Base-by-base conservation (phyloP, 352 stramenopile species). In the Lagenidium giganteum region DNA sequence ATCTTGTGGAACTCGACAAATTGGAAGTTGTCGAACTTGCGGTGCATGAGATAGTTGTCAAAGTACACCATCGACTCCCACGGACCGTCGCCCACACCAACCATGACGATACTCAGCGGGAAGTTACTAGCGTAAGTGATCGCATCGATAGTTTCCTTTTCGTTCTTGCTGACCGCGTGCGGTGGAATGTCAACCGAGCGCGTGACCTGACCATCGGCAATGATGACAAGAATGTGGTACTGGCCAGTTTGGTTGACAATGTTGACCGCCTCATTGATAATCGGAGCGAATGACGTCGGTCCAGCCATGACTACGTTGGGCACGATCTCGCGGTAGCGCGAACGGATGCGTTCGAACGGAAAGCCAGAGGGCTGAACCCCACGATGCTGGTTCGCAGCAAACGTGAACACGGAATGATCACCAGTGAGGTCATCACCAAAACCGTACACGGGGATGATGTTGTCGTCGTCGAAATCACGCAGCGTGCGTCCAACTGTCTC, bases 151-250 rank as follows among this genome's bases (percentile, higher is more conserved):
- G 77, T 95, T 36, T 92, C 80, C 48, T 89, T 85, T 47, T 95
- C 79, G 54, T 88, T 89, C 56, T 84, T 86, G 57, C 72, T 87
- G 5, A 91, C 71, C 1, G 73, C 67, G 55, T 87, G 74, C 1
- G 67, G 36, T 6, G 74, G 77, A 34, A 87, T 79, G 55, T 93
- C 82, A 44, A 87, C 72, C 16, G 82, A 90, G 5, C 82, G 73
- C 7, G 81, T 95, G 14, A 95, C 80, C 51, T 93, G 81, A 34
- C 83, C 83, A 40, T 95, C 82, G 8, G 82, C 79, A 57, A 95
- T 84, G 52, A 95, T 93, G 33, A 95, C 68, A 11, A 95, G 71
- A 38, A 95, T 92, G 60, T 95, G 83, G 48, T 87, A 95, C 42
- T 67, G 55, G 9, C 78, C 72, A 23, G 77, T 90, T 39, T 64